Evolutionary conservation across 257 asterid genomes (phyloP).

Genomic region (Solanum chiquidenum): DNA sequence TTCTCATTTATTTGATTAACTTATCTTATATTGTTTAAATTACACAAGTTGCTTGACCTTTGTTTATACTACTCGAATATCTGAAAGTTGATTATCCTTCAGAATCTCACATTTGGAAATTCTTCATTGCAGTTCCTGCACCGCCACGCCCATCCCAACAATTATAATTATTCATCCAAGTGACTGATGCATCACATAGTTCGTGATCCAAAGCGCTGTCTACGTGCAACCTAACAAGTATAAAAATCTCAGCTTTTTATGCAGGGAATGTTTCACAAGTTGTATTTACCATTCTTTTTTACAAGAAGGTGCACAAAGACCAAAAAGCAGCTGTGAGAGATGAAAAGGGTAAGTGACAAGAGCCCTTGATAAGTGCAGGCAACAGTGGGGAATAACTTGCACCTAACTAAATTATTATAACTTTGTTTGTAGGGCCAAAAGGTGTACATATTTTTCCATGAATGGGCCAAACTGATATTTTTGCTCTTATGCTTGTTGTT

Average conservation of each 20-base stretch:
- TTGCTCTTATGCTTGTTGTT: constrained; percentile 45
- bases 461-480: constrained; percentile 26
- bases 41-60: background rate
- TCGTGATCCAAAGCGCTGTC: background rate
- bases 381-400: background rate
- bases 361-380: constrained; percentile 9
- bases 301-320: background rate
- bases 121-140: background rate
- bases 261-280: background rate
- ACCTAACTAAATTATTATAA: background rate
- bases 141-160: background rate
- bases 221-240: background rate
- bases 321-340: background rate
- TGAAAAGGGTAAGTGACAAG: constrained; percentile 6
- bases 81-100: background rate
- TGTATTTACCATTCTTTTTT: background rate
- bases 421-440: background rate
- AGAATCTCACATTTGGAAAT: background rate
- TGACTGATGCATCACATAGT: background rate
- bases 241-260: background rate
- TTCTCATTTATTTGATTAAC: background rate
- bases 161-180: background rate
- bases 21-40: background rate
- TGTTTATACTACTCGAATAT: background rate
- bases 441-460: background rate